Base-by-base conservation (phyloP, 78 protist species). In the Anaeramoeba ignava region DNA sequence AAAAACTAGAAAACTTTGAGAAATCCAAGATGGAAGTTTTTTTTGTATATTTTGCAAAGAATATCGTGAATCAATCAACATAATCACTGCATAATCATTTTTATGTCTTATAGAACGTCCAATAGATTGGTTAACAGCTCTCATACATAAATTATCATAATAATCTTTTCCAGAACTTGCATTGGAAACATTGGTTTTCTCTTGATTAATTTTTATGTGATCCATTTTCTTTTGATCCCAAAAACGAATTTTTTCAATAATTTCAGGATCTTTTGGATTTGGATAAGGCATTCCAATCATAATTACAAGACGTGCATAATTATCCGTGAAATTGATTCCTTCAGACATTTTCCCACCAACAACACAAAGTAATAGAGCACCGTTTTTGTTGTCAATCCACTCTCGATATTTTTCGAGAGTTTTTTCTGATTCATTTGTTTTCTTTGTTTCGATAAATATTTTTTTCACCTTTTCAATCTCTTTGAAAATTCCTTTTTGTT, bases 281-380 rank as follows among this genome's bases (percentile, higher is more conserved):
- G 95, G 88, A 81, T 39, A 93, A 0, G 96, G 96, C 41, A 93
- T 36, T 2, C 96, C 96, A 3, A 93, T 87, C 83, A 91, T 78
- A 3, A 92, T 67, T 1, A 93, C 89, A 38, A 81, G 82, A 3
- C 90, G 81, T 86, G 0, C 38, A 31, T 89, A 38, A n/a, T 81
- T 87, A 41, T 93, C 96, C 3, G 81, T 0, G 79, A 94, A 94
- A 84, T 94, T 94, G 82, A 94, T 94, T 33, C 96, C 96, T 84
- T 94, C 96, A 41, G 89, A 82, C 90, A 94, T 17, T 41, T 94
- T 94, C 23, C 96, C 96, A 67, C 94, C 94, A 3, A 92, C 91
- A 2, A 94, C 92, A 38, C 80, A 1, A 0, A 78, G 40, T 31
- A 94, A 82, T 40, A 90, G 1, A 0, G 93, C 95, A 0, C 94